phyloP scores from a whole-genome alignment of 805 yeast genomes.

The Scheffersomyces stipitis region DNA sequence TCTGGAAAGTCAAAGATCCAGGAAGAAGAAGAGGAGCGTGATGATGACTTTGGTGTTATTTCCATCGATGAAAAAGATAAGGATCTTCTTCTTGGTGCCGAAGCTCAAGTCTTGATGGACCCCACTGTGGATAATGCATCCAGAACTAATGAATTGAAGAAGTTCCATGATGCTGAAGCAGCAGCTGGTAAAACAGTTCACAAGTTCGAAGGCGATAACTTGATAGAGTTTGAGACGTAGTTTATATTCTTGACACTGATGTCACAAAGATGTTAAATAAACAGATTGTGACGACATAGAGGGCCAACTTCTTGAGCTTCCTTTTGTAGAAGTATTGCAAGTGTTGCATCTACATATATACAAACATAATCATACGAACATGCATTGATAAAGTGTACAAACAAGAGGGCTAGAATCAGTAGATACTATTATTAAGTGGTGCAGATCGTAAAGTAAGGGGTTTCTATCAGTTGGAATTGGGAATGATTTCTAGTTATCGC shows the following conservation, averaged over 20 bases:
- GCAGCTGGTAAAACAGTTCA: slow-evolving; percentile 5
- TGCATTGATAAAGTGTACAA: no score
- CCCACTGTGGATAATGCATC: slow-evolving; percentile 11
- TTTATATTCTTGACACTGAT: no score
- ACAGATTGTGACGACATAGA: no score
- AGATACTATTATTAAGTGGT: no score
- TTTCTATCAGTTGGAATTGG: no score
- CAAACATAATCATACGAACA: no score
- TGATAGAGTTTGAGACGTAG: slow-evolving; percentile 47
- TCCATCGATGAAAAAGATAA: slow-evolving; percentile 44
- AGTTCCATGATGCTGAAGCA: slow-evolving; percentile 24
- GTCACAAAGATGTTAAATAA: no score
- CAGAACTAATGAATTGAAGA: slow-evolving; percentile 15
- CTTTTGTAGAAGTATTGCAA: no score
- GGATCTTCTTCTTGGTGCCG: slow-evolving; percentile 51
- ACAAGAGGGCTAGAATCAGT: no score
- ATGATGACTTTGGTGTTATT: slow-evolving; percentile 44
- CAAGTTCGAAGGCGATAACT: slow-evolving; percentile 17
- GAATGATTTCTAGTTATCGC: slow-evolving; percentile 4
- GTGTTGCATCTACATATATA: no score
- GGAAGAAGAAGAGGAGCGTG: slow-evolving; percentile 48
- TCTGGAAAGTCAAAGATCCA: slow-evolving; percentile 20
- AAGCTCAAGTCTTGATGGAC: slow-evolving; percentile 41
- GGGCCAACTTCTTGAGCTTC: no score
- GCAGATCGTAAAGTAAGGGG: no score